Evolutionary conservation across 352 stramenopile genomes (phyloP), one percentile per base, ranked within the genome.

Genomic region (Pseudoperonospora humuli): DNA sequence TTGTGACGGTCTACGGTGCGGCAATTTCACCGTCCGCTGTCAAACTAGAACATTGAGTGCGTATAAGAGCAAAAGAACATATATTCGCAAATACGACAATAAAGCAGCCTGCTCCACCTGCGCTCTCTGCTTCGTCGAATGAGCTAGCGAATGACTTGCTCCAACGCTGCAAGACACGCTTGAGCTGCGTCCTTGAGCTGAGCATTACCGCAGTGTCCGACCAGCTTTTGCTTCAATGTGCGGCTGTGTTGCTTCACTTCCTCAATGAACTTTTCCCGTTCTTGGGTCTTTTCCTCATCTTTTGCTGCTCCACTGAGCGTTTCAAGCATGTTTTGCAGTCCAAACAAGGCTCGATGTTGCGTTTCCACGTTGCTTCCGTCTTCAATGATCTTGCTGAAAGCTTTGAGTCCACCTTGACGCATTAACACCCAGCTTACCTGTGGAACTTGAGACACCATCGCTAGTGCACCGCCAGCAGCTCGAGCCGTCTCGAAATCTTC

Each of bases 401-500:
- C 66, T 45, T 72, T 51, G 27, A 93, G 27, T 0, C 66, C 77
- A 15, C 74, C 71, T 27, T 89, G 67, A 38, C 84, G 67, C 59
- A 90, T 60, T 9, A 93, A 19, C 13, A 86, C 43, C 69, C 70
- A 87, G 36, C 69, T 79, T 29, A 90, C 80, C 15, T 74, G 57
- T 3, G 75, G 74, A 5, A 89, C 75, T 24, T 89, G 70, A 0
- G 78, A 84, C 14, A 96, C 87, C 88, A 98, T 98, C 1, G 95
- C 95, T 17, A 99, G 56, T 20, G 91, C 88, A 5, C 95, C 95
- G 11, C 84, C 60, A 13, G 95, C 94, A 10, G 95, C 95, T 11
- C 88, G 70, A 4, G 93, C 87, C 21, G 84, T 96, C 52, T 88
- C 81, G 43, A 96, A 95, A 41, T 97, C 89, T 37, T 87, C 80